Conservation (phyloP, 805 yeast genomes). For the Lipomyces kockii region DNA sequence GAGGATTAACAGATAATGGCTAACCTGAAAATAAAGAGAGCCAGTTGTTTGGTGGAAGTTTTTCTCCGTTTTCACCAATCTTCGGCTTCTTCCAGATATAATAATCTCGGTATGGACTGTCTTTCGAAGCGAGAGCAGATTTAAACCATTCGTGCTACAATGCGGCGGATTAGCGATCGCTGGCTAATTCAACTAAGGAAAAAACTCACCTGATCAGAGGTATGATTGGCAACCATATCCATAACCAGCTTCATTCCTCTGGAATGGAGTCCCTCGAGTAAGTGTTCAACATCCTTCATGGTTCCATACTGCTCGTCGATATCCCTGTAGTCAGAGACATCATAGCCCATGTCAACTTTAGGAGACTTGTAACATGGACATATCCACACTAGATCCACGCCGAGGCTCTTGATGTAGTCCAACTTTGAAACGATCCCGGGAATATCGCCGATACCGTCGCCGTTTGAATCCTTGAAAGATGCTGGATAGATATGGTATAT, state of each 20-base stretch:
- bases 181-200: not conserved
- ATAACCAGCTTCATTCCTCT: conserved; percentile 58
- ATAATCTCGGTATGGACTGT: conserved; percentile 65
- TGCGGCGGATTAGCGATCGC: not conserved
- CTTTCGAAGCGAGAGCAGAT: conserved; percentile 56
- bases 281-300: conserved; percentile 55
- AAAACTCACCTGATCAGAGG: conserved; percentile 48
- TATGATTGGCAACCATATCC: conserved; percentile 64
- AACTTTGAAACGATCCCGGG: conserved; percentile 58
- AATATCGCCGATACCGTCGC: conserved; percentile 64
- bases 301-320: conserved; percentile 60
- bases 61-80: conserved; percentile 59
- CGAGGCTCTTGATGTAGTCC: conserved; percentile 57
- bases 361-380: conserved; percentile 65
- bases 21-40: conserved; percentile 51
- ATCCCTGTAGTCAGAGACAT: conserved; percentile 58
- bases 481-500: conserved; percentile 68
- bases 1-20: conserved; percentile 17
- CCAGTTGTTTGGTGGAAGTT: conserved; percentile 66
- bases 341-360: conserved; percentile 67
- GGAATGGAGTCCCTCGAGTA: conserved; percentile 54
- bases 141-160: conserved; percentile 55
- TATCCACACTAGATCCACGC: conserved; percentile 60
- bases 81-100: conserved; percentile 61
- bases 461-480: conserved; percentile 61